Percentiles rank a stretch among this genome's conserved stretches.
Conservation (phyloP, 2,329 filamentous ascomycete genomes). For the Tympanopsis confertula region DNA sequence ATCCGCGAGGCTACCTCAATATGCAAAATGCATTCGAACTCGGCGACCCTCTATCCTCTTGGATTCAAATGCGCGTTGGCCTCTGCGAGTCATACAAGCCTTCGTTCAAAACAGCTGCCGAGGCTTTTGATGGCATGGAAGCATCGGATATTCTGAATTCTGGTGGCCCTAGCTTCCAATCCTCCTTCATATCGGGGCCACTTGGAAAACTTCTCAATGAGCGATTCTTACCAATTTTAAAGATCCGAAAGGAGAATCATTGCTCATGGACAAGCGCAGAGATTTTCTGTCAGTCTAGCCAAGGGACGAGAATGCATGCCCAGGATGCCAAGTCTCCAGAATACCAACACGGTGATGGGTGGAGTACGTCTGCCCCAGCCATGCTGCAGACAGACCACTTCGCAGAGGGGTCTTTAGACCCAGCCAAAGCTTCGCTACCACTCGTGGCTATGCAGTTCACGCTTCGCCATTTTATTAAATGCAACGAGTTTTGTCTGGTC, state of each 20-base stretch:
- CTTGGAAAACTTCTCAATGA: not conserved
- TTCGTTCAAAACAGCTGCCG: not conserved
- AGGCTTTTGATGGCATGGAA: not conserved
- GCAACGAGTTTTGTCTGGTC: conserved; percentile 76
- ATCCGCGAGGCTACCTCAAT: not conserved
- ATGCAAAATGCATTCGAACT: not conserved
- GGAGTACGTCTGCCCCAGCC: not conserved
- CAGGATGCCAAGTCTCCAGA: not conserved
- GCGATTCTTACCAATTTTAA: not conserved
- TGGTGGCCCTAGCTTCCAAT: not conserved
- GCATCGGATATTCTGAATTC: not conserved
- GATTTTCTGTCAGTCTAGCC: not conserved
- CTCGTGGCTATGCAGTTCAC: conserved; percentile 62
- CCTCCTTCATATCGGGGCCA: not conserved
- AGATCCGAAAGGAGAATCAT: not conserved
- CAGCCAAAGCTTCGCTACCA: conserved; percentile 20
- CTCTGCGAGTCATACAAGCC: not conserved
- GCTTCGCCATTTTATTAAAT: conserved; percentile 65
- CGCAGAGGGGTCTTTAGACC: not conserved
- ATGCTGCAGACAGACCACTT: not conserved
- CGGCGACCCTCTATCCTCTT: not conserved
- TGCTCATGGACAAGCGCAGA: not conserved
- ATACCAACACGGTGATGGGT: not conserved
- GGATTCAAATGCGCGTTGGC: not conserved
- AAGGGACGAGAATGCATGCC: not conserved